Base-by-base conservation (phyloP, 2,329 filamentous ascomycete species). In the Clonostachys sp. region DNA sequence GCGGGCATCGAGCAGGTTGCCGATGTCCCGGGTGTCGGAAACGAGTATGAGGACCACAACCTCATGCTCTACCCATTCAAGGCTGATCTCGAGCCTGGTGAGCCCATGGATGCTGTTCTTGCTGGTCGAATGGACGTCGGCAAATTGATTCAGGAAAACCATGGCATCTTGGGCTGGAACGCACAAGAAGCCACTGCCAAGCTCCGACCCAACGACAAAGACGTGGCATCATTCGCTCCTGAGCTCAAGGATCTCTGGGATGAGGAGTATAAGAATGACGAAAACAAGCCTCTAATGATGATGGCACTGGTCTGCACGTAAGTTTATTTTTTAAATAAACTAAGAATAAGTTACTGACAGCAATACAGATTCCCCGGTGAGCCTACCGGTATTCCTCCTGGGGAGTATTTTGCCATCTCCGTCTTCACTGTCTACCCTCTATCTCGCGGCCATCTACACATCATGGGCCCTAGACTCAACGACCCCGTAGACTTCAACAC, bases 381-480 rank as follows among this genome's bases (percentile, higher is more conserved):
- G 43, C 69, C 64, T 3, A 61, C 59, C 1, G 51, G 56, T 6
- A 50, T 70, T 20, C 59, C 58, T 0, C 49, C 45, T 0, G 57
- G 50, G 44, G 74, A 82, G 51, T 82, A 81, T 52, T 61, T 81
- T 40, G 72, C 72, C 3, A 60, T 74, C 39, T 74, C 68, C 3
- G 66, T 67, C 6, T 84, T 78, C 60, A 77, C 73, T 3, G 68
- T 71, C 1, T 83, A 84, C 56, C 81, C 81, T 0, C 78, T 74
- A 57, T 84, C 80, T 2, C 75, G 81, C 0, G 83, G 83, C 3
- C 71, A 73, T 47, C 70, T 86, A 46, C 82, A 86, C 62, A 83
- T 86, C 55, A 74, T 69, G 1, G 68, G 70, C 1, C 61, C 68
- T 4, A 55, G 63, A 1, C 51, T 72, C 4, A 55, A 63, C 9